Evolutionary conservation across 1,139 yeast genomes (phyloP), one percentile per base, ranked within the genome.

Genomic region (Hyphopichia buzzinii): DNA sequence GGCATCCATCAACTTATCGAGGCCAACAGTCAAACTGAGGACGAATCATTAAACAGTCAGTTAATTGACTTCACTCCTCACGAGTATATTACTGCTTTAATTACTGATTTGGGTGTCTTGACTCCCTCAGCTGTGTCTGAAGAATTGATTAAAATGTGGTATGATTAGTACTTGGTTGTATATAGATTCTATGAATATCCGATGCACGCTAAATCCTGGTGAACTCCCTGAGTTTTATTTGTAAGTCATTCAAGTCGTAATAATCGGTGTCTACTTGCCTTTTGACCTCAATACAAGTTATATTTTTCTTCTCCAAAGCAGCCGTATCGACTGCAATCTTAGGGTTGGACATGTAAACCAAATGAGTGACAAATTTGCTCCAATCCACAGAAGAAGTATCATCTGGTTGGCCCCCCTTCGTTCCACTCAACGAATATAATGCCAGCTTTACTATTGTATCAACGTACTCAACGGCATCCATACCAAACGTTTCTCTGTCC

Each of bases 101-200:
- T 94, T 43, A 92, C 98, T 1, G 99, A 94, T 59, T 72, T 94
- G 49, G 99, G 98, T 13, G 97, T 92, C 1, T 72, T 94, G 51
- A 92, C 98, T 7, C 97, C 99, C 4, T 84, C 95, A 43, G 98
- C 97, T 0, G 98, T 94, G 27, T 84, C 96, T 23, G 98, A 94
- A 61, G 99, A 94, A 62, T 76, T 94, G 62, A 92, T 94, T 57
- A 92, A 92, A 64, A 88, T 94, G 76, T 94, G 97, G 97, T 90
- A 89, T 54, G 97, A 90, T 59, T 90, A 59, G 25, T 10, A 15
- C 12, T 13, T 19, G 6, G 10, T 19, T 19, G 23, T 19, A 19
- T 19, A 19, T 19, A 19, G 23, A 19, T n/a, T n/a, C n/a, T n/a
- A n/a, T n/a, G n/a, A n/a, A n/a, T n/a, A n/a, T n/a, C n/a, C n/a